Evolutionary conservation across 352 stramenopile genomes (phyloP).

Genomic region (Peronospora belbahrii): DNA sequence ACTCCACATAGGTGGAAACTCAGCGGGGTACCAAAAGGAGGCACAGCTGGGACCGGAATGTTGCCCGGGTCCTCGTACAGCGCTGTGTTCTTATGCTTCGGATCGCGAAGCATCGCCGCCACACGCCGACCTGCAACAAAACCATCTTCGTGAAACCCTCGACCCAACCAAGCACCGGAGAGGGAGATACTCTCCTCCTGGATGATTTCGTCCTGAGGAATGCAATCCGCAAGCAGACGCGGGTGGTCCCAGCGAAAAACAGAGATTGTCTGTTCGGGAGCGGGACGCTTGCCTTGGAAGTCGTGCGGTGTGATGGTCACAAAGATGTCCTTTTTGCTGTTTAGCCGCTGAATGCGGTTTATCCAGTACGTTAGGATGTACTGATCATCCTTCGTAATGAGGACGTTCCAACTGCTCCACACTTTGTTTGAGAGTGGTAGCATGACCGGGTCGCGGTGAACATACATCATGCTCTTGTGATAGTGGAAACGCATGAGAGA

Average conservation of each 20-base stretch:
- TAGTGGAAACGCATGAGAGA: constrained; percentile 76
- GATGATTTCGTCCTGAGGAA: constrained; percentile 83
- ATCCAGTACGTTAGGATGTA: constrained; percentile 88
- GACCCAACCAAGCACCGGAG: constrained; percentile 72
- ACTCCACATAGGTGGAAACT: constrained; percentile 51
- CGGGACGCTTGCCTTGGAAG: constrained; percentile 54
- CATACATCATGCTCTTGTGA: constrained; percentile 87
- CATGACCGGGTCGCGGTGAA: constrained; percentile 73
- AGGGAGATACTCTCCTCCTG: constrained; percentile 79
- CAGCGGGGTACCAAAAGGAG: constrained; percentile 64
- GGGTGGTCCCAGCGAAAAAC: constrained; percentile 83
- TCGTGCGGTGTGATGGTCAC: constrained; percentile 81
- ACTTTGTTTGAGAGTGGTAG: constrained; percentile 66
- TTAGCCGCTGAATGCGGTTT: constrained; percentile 83
- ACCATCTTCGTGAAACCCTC: constrained; percentile 82
- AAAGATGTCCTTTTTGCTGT: constrained; percentile 81
- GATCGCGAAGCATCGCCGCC: constrained; percentile 69
- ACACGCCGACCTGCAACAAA: constrained; percentile 78
- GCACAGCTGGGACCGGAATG: constrained; percentile 59
- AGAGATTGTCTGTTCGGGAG: constrained; percentile 45
- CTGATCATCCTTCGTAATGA: constrained; percentile 76
- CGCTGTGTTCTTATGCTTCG: constrained; percentile 56
- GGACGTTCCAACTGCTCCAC: constrained; percentile 83
- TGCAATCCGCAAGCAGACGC: constrained; percentile 70
- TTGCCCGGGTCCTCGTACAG: constrained; percentile 84